Base-by-base conservation (phyloP, 225 moss, liverwort and hornwort genomes). In the Polytrichum commune region DNA sequence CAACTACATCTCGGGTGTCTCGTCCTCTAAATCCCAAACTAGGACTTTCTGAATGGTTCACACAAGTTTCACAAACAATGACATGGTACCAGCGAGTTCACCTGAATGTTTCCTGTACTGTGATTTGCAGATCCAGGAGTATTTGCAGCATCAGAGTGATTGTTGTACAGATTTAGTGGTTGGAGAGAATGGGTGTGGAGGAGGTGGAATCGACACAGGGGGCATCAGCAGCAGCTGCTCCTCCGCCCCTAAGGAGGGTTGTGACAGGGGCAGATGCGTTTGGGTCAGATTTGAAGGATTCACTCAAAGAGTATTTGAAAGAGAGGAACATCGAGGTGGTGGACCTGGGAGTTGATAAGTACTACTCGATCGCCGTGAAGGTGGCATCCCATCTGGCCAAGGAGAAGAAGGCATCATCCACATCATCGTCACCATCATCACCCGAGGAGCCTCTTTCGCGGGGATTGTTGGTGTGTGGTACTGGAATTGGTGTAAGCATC, bases 401-500 rank as follows among this genome's bases (percentile, higher is more conserved):
- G 26, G 87, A 84, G 79, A 87, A 79, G 65, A 77, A 81, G 63
- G n/a, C 27, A n/a, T 20, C n/a, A 24, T 6, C 24, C n/a, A 20
- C 22, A 23, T 46, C 38, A 10, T 18, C 27, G 29, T 70, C 57
- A 24, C 0, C 33, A 30, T n/a, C 28, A 38, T 73, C 58, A 24
- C 0, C 35, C 0, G 18, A 71, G 54, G 82, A 65, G 4, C 70
- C 75, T 0, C 73, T 73, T 7, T 88, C 84, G 6, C 79, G 84
- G 53, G 87, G 87, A 19, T 70, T 88, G 74, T 54, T 88, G 81
- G 84, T 88, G 18, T 88, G 87, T 56, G 84, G 84, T 18, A 88
- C 87, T 28, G 87, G 87, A 53, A 81, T 82, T 24, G 87, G 87
- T 18, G 84, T 88, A 55, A 84, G 87, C 73, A 88, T 88, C 72